Conservation (phyloP, 164 flowering plant genomes). For the Akebia trifoliata region DNA sequence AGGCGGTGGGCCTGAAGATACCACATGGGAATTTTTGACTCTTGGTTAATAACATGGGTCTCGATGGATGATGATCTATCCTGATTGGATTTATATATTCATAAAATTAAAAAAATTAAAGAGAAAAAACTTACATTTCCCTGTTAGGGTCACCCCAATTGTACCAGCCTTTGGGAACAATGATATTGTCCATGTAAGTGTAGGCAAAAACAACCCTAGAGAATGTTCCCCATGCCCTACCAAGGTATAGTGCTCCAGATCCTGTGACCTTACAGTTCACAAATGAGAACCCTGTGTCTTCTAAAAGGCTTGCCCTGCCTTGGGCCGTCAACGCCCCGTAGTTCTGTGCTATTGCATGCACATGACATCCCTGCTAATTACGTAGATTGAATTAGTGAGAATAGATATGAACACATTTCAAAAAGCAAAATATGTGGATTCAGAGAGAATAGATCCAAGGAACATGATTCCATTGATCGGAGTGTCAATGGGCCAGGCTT, state of each 20-base stretch:
- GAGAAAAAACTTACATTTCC: slow-evolving; percentile 48
- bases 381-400: not conserved
- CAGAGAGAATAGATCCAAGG: too few relatives aligned
- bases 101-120: not conserved
- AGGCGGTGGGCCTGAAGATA: too few relatives aligned
- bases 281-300: slow-evolving; percentile 95
- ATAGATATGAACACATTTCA: not conserved
- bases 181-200: slow-evolving; percentile 92
- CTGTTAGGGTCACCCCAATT: slow-evolving; percentile 97
- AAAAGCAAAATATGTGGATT: too few relatives aligned
- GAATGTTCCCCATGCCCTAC: slow-evolving; percentile 98
- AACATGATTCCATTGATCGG: too few relatives aligned
- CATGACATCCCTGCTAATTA: slow-evolving; percentile 67
- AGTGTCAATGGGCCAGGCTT: too few relatives aligned
- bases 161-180: slow-evolving; percentile 92
- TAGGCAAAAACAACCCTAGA: slow-evolving; percentile 92
- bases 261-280: slow-evolving; percentile 95
- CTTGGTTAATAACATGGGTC: too few relatives aligned
- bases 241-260: slow-evolving; percentile 86
- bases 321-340: slow-evolving; percentile 93
- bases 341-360: slow-evolving; percentile 79
- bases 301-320: slow-evolving; percentile 61
- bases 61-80: too few relatives aligned
- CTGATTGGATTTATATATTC: too few relatives aligned
- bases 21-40: too few relatives aligned